Percentiles rank a stretch among this genome's conserved stretches.
Evolutionary conservation across 1,284 basidiomycete species (phyloP).

Genomic region (Irpex rosettiformis): DNA sequence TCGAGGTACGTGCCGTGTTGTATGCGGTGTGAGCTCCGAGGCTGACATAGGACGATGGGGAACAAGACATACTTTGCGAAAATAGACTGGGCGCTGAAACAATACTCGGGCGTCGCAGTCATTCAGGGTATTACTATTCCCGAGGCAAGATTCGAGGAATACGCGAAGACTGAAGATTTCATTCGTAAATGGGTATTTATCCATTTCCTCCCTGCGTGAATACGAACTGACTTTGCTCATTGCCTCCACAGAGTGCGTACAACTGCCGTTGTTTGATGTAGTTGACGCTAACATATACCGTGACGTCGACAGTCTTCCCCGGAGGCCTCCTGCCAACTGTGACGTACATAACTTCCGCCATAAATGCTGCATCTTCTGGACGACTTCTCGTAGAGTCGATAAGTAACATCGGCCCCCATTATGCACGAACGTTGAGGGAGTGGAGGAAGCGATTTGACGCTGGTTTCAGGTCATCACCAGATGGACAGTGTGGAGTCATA

Average conservation of each 20-base stretch:
- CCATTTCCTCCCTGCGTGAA: too few relatives aligned
- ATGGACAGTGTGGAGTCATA: conserved; percentile 31
- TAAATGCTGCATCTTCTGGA: conserved; percentile 53
- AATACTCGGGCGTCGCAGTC: conserved; percentile 59
- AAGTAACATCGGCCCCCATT: conserved; percentile 80
- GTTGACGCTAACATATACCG: neutral
- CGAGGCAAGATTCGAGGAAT: conserved; percentile 60
- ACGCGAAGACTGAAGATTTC: conserved; percentile 67
- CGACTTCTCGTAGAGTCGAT: conserved; percentile 68
- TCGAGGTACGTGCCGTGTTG: conserved; percentile 35
- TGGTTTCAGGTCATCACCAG: conserved; percentile 36
- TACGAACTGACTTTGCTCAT: too few relatives aligned
- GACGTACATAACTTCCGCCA: conserved; percentile 55
- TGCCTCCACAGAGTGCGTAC: neutral
- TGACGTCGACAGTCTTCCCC: conserved; percentile 63
- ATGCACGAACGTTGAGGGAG: conserved; percentile 80
- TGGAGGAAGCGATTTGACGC: conserved; percentile 67
- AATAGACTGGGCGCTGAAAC: conserved; percentile 71
- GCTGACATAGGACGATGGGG: neutral
- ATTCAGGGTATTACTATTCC: conserved; percentile 82
- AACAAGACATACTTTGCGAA: conserved; percentile 53
- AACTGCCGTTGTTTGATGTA: neutral
- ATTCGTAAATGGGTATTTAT: conserved; percentile 72
- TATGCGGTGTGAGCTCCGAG: neutral
- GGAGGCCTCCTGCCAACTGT: conserved; percentile 75